A percentile compares a stretch with the other conserved stretches of the same genome.
Evolutionary conservation across 805 yeast genomes (phyloP).

Genomic region (Ogataea naganishii): DNA sequence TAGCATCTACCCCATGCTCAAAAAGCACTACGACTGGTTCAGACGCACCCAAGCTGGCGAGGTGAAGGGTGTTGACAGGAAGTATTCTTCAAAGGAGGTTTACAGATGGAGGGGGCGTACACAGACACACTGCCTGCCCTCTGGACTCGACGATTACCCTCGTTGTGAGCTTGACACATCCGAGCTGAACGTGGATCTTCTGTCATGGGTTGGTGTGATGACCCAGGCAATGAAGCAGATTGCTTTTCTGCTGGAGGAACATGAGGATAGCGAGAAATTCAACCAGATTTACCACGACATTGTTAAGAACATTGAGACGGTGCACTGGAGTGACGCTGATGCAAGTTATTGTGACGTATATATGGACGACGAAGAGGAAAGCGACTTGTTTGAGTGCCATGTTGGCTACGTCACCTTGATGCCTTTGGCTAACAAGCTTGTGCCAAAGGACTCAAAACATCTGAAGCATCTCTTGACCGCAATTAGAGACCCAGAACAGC

Average conservation of each 20-base stretch:
- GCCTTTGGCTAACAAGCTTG: constrained; percentile 71
- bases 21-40: constrained; percentile 79
- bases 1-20: constrained; percentile 66
- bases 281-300: constrained; percentile 45
- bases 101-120: constrained; percentile 95
- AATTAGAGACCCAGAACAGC: constrained; percentile 59
- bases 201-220: constrained; percentile 94
- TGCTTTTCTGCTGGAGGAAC: constrained; percentile 51
- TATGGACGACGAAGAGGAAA: constrained; percentile 65
- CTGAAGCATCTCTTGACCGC: constrained; percentile 44
- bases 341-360: constrained; percentile 76
- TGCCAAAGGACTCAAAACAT: constrained; percentile 39
- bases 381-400: constrained; percentile 63
- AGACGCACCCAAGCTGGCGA: constrained; percentile 73
- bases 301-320: constrained; percentile 50
- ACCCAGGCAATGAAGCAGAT: constrained; percentile 70
- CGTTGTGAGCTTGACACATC: constrained; percentile 81
- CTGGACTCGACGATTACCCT: constrained; percentile 95
- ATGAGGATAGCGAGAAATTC: constrained; percentile 52
- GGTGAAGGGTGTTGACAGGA: constrained; percentile 60
- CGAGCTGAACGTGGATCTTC: constrained; percentile 82
- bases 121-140: constrained; percentile 73
- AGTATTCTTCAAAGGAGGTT: constrained; percentile 46
- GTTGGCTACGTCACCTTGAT: constrained; percentile 81
- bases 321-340: constrained; percentile 73